Evolutionary conservation across 2,329 filamentous ascomycete genomes (phyloP).

Genomic region (Ascochyta lentis): DNA sequence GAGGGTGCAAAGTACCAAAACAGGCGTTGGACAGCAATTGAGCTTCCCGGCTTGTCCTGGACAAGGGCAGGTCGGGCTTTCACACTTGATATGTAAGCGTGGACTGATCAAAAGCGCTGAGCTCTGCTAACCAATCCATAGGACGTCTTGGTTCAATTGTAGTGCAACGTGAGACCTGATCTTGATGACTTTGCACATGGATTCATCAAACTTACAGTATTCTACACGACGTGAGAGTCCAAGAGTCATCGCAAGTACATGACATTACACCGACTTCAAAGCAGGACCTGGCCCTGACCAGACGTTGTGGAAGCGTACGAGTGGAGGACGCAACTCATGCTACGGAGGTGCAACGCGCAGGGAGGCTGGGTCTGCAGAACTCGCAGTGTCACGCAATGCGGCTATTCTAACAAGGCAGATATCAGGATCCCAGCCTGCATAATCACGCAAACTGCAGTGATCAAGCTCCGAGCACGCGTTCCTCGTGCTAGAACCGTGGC

Average conservation of each 20-base stretch:
- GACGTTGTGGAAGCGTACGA: neutral
- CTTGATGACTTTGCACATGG: neutral
- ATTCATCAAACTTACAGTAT: neutral
- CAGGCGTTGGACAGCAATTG: slow-evolving; percentile 7
- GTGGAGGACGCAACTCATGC: neutral
- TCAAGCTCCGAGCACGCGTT: neutral
- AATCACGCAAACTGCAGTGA: slow-evolving; percentile 4
- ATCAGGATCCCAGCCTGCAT: slow-evolving; percentile 4
- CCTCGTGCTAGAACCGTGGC: neutral
- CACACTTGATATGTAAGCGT: slow-evolving; percentile 23
- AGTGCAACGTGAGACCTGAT: neutral
- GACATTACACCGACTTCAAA: neutral
- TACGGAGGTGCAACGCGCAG: no score
- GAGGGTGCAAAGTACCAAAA: neutral
- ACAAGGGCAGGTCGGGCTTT: slow-evolving; percentile 21
- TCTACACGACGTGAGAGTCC: neutral
- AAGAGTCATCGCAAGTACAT: neutral
- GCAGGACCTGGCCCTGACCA: neutral
- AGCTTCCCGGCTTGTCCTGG: slow-evolving; percentile 26
- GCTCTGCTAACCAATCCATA: neutral
- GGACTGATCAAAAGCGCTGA: neutral
- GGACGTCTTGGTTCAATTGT: neutral
- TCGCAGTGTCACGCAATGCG: slow-evolving; percentile 1
- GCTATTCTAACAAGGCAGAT: neutral
- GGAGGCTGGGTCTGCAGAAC: neutral